Conservation (phyloP, 2,329 filamentous ascomycete genomes). For the Colletotrichum trifolii region DNA sequence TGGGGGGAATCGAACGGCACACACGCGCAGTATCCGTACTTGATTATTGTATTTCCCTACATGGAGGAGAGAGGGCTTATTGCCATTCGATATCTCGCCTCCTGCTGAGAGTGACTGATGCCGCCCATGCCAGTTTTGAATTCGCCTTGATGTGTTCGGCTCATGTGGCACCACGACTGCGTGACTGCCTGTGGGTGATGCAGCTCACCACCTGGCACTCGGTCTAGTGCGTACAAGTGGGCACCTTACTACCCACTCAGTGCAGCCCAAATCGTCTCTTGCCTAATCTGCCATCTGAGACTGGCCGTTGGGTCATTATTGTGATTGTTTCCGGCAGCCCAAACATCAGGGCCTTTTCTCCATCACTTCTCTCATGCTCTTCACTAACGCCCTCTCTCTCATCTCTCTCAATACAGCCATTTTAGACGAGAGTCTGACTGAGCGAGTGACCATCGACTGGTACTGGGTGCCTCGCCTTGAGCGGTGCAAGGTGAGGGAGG, state of each 20-base stretch:
- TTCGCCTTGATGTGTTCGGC: constrained; percentile 14
- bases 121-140: not conserved
- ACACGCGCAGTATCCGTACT: no score
- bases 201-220: constrained; percentile 16
- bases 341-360: not conserved
- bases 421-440: not conserved
- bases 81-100: not conserved
- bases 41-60: no score
- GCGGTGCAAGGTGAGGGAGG: not conserved
- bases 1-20: no score
- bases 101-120: not conserved
- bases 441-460: constrained; percentile 1
- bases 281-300: constrained; percentile 7
- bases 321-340: constrained; percentile 3
- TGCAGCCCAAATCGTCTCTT: constrained; percentile 1
- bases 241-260: not conserved
- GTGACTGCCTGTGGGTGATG: constrained; percentile 20
- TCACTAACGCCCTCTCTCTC: no score
- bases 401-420: no score
- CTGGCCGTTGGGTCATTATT: constrained; percentile 1
- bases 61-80: constrained; percentile 9
- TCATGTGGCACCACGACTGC: constrained; percentile 27
- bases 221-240: constrained; percentile 2
- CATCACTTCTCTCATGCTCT: no score
- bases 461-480: constrained; percentile 15